phyloP scores from a whole-genome alignment of 2,329 filamentous ascomycete species.

The Sporothrix sp. region DNA sequence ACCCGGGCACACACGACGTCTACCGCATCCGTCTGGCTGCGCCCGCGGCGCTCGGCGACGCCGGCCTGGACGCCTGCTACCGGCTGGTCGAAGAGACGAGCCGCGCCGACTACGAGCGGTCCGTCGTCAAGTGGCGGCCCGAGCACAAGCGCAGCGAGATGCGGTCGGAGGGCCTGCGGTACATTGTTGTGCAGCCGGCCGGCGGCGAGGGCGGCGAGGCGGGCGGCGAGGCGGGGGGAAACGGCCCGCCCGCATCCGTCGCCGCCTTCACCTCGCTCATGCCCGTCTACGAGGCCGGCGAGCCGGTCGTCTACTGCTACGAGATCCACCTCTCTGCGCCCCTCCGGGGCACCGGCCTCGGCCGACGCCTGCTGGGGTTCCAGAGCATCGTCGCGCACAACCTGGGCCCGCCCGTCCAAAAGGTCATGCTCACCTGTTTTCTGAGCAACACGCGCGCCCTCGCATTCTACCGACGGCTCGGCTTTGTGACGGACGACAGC shows the following conservation, averaged over 20 bases:
- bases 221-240: too few relatives aligned
- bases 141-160: slow-evolving; percentile 56
- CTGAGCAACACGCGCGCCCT: slow-evolving; percentile 47
- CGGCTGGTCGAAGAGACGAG: slow-evolving; percentile 54
- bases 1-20: slow-evolving; percentile 33
- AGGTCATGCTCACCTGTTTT: slow-evolving; percentile 69
- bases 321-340: slow-evolving; percentile 58
- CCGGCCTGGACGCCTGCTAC: slow-evolving; percentile 45
- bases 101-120: slow-evolving; percentile 51
- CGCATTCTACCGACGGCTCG: slow-evolving; percentile 51
- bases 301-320: slow-evolving; percentile 66
- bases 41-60: slow-evolving; percentile 29
- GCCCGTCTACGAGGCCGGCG: slow-evolving; percentile 58
- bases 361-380: slow-evolving; percentile 47
- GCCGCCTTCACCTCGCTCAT: slow-evolving; percentile 57
- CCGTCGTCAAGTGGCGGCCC: slow-evolving; percentile 54
- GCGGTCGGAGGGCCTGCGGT: slow-evolving; percentile 56
- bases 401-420: slow-evolving; percentile 42
- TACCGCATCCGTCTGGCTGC: slow-evolving; percentile 38
- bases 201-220: background rate
- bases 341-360: slow-evolving; percentile 51
- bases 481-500: slow-evolving; percentile 46
- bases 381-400: slow-evolving; percentile 43
- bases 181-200: slow-evolving; percentile 45
- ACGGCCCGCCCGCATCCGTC: too few relatives aligned